phyloP scores from a whole-genome alignment of 805 yeast species.

The Torulaspora maleeae region DNA sequence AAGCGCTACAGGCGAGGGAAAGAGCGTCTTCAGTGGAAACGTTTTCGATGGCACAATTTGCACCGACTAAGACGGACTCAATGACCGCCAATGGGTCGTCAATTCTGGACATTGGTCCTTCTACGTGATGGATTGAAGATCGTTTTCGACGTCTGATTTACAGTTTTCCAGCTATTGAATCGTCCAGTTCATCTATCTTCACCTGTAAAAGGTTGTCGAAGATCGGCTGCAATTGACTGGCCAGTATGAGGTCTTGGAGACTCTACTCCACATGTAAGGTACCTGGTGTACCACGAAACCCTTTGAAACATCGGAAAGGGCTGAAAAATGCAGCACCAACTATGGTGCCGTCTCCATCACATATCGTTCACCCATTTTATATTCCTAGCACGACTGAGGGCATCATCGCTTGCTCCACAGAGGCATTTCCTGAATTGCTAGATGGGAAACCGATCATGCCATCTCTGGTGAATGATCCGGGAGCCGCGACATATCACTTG shows the following conservation, averaged over 20 bases:
- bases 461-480: slow-evolving; percentile 11
- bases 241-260: slow-evolving; percentile 5
- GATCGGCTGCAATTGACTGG: neutral
- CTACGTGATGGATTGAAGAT: neutral
- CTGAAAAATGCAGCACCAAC: neutral
- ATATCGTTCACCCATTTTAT: slow-evolving; percentile 30
- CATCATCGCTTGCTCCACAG: slow-evolving; percentile 22
- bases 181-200: slow-evolving; percentile 2
- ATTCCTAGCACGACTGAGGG: slow-evolving; percentile 22
- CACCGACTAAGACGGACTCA: neutral
- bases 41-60: slow-evolving; percentile 13
- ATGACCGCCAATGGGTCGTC: neutral
- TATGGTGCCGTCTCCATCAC: slow-evolving; percentile 11
- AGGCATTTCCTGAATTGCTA: slow-evolving; percentile 17
- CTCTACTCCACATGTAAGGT: slow-evolving; percentile 3
- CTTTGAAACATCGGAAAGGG: neutral
- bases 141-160: neutral
- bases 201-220: neutral
- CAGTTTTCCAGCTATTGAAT: neutral
- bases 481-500: slow-evolving; percentile 2
- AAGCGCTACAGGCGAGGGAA: slow-evolving; percentile 14
- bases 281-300: slow-evolving; percentile 2
- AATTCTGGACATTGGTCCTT: neutral
- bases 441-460: slow-evolving; percentile 23
- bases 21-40: slow-evolving; percentile 12